These are phyloP conservation scores for Myxozyma neglecta DNA, from an alignment of 805 yeast genomes.

Conservation along the genomic window DNA sequence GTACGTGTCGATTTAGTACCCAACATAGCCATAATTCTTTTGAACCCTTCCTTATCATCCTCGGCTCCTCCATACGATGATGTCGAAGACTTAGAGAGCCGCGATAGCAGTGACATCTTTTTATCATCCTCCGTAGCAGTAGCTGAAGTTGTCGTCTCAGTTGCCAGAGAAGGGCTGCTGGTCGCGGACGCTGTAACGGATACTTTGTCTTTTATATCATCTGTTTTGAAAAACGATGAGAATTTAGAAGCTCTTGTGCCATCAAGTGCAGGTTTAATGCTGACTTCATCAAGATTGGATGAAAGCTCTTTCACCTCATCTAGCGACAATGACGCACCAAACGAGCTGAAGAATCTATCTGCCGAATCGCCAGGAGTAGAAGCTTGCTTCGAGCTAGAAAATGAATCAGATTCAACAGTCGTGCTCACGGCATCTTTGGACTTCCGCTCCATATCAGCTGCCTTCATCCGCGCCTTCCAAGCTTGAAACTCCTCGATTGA, in stretches of 20 bases:
- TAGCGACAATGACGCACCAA: conserved; percentile 4
- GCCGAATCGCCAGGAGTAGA: not conserved
- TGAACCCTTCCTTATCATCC: conserved; percentile 39
- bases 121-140: not conserved
- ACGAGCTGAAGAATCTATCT: conserved; percentile 19
- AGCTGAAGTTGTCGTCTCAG: not conserved
- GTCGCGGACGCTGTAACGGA: not conserved
- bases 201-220: not conserved
- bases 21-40: conserved; percentile 38
- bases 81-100: not conserved
- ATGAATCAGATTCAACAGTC: not conserved
- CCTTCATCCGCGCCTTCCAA: conserved; percentile 39
- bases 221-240: conserved; percentile 29
- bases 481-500: conserved; percentile 39
- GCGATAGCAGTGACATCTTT: not conserved
- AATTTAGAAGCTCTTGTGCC: conserved; percentile 27
- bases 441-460: conserved; percentile 26
- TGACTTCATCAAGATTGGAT: not conserved
- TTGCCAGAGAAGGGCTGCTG: not conserved
- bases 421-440: conserved; percentile 1
- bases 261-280: conserved; percentile 4
- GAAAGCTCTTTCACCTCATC: conserved; percentile 24
- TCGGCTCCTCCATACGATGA: not conserved
- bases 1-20: conserved; percentile 20
- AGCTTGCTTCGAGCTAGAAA: not conserved